Base-by-base conservation (phyloP, 2,329 filamentous ascomycete species). In the Clonostachys solani region DNA sequence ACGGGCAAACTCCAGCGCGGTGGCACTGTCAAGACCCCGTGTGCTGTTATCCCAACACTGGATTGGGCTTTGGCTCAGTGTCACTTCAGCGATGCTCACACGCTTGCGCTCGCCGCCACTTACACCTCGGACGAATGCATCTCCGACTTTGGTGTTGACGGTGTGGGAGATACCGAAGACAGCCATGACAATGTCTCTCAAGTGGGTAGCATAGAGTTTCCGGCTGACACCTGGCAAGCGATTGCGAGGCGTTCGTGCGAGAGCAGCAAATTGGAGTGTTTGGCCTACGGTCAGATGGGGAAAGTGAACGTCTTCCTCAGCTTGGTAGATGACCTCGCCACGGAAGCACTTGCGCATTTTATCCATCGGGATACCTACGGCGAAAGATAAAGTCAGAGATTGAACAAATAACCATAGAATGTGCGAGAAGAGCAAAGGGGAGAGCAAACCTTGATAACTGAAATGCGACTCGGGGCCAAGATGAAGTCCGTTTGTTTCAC, bases 41-140 rank as follows among this genome's bases (percentile, higher is more conserved):
- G 81, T 85, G 9, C 75, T 80, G 47, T 86, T 85, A 49, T 81
- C 85, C 85, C 85, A 89, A 49, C 81, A 84, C 62, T 87, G 83
- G 2, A 76, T 67, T 33, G 72, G 75, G 13, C 74, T 72, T 45
- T 61, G 56, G 43, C 56, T 56, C 12, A 65, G 66, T 5, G 80
- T 73, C 7, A 82, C 83, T 61, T 87, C 83, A 2, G 81, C 83
- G 52, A 87, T 86, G 38, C 78, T 82, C 5, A 88, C 84, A 63
- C 85, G 78, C 64, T 88, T 86, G 47, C 77, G 72, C 55, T 81
- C 78, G 37, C 78, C 78, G 37, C 78, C 78, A 43, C 70, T 75
- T 4, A 81, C 69, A 9, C 54, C 54, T 19, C 80, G 72, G 13
- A 84, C 72, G 12, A 80, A 71, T 48, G 83, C 78, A 48, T 83